These are phyloP conservation scores for Stipa capillata DNA, from an alignment of 176 grass and related monocot genomes.

Conservation along the genomic window DNA sequence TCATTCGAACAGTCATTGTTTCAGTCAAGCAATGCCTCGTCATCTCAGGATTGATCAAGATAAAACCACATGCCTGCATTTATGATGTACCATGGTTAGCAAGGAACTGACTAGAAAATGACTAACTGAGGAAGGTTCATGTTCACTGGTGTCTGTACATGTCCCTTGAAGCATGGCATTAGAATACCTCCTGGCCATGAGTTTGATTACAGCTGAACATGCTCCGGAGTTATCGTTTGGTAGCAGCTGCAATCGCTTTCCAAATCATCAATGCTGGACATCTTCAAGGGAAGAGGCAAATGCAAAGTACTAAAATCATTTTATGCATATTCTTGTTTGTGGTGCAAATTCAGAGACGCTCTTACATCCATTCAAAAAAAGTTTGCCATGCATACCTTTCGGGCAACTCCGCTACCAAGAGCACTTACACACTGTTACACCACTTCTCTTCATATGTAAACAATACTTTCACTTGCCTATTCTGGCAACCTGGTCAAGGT, in stretches of 20 bases:
- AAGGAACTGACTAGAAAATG: slow-evolving; percentile 12
- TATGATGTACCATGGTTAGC: background rate
- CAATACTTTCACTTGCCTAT: no score
- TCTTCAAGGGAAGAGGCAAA: background rate
- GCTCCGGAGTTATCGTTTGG: background rate
- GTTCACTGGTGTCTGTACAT: no score
- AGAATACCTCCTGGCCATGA: slow-evolving; percentile 15
- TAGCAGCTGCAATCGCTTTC: slow-evolving; percentile 10
- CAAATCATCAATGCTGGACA: background rate
- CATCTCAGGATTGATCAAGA: background rate
- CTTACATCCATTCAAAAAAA: background rate
- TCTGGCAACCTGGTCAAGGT: background rate
- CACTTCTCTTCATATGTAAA: no score
- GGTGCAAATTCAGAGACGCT: background rate
- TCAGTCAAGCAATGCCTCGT: no score
- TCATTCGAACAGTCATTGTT: no score
- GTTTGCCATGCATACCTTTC: background rate
- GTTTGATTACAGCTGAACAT: slow-evolving; percentile 16
- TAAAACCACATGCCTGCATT: background rate
- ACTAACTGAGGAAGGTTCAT: background rate
- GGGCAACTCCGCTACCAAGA: background rate
- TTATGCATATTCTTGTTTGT: background rate
- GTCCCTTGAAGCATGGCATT: no score
- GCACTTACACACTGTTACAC: background rate
- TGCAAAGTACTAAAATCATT: background rate